Evolutionary conservation across 306 rosid species (phyloP).

Genomic region (Sindora glabra): DNA sequence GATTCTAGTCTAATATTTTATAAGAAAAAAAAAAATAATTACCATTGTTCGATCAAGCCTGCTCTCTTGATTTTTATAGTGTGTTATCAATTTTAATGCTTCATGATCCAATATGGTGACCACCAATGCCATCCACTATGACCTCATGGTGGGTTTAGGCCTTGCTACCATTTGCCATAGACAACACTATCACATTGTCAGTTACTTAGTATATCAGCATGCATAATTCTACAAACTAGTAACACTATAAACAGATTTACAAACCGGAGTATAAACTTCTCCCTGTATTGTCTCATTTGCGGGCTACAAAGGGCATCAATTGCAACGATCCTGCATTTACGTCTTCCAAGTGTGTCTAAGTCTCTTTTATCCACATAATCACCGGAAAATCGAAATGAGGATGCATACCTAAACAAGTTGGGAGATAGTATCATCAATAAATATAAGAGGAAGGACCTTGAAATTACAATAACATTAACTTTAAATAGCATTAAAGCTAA

Average conservation of each 20-base stretch:
- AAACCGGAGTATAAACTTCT: constrained; percentile 63
- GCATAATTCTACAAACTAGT: constrained; percentile 5
- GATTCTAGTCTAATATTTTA: no score
- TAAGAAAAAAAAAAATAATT: no score
- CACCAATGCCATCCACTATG: no score
- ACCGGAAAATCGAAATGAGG: constrained; percentile 73
- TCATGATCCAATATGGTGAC: no score
- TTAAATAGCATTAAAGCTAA: no score
- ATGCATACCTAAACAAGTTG: constrained; percentile 62
- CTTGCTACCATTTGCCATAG: no score
- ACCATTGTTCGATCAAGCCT: no score
- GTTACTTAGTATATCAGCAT: background rate
- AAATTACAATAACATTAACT: constrained; percentile 2
- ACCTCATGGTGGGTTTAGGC: no score
- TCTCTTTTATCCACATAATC: constrained; percentile 58
- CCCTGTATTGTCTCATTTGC: constrained; percentile 61
- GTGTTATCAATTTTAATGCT: no score
- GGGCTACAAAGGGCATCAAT: constrained; percentile 84
- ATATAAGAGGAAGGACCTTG: constrained; percentile 7
- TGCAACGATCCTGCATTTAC: constrained; percentile 70
- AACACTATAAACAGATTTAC: no score
- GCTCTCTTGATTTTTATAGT: no score
- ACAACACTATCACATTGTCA: no score
- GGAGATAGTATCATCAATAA: constrained; percentile 20
- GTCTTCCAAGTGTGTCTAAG: constrained; percentile 55